These are phyloP conservation scores for Rubia balearica DNA, from an alignment of 305 asterid genomes.

Conservation along the genomic window DNA sequence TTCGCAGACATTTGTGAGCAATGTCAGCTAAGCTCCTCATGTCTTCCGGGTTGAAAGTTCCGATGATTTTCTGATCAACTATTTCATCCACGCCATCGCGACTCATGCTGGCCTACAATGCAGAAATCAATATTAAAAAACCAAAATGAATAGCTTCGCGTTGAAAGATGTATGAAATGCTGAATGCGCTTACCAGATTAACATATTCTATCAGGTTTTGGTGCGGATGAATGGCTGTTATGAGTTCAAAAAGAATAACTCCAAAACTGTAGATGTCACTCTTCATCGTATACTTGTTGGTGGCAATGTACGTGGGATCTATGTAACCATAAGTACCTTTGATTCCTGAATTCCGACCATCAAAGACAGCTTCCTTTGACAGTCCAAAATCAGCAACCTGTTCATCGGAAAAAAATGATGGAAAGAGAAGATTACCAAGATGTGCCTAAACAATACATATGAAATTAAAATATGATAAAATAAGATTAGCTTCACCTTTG, in stretches of 20 bases:
- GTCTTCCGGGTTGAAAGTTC: slow-evolving; percentile 58
- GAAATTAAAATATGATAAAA: not conserved
- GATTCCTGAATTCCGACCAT: slow-evolving; percentile 72
- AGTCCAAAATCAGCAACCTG: slow-evolving; percentile 99
- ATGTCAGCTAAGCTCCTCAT: slow-evolving; percentile 61
- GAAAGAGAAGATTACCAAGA: slow-evolving; percentile 11
- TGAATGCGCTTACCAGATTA: slow-evolving; percentile 60
- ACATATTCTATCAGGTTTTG: slow-evolving; percentile 92
- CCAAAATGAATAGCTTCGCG: not conserved
- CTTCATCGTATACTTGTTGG: slow-evolving; percentile 74
- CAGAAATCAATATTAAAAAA: slow-evolving; percentile 6
- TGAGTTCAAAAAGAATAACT: slow-evolving; percentile 87
- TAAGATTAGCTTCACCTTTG: slow-evolving; percentile 48
- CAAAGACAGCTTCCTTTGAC: slow-evolving; percentile 80
- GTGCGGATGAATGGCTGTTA: slow-evolving; percentile 96
- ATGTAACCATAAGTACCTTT: slow-evolving; percentile 97
- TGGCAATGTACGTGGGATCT: slow-evolving; percentile 80
- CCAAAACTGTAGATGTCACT: slow-evolving; percentile 97
- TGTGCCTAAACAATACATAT: not conserved
- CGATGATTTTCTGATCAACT: slow-evolving; percentile 63
- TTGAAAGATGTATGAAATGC: not conserved
- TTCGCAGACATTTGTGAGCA: slow-evolving; percentile 70
- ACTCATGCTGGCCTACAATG: slow-evolving; percentile 78
- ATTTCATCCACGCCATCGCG: slow-evolving; percentile 89
- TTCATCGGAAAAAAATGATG: slow-evolving; percentile 13